Base-by-base conservation (phyloP, 176 grass and related monocot species). In the Oryza longistaminata region DNA sequence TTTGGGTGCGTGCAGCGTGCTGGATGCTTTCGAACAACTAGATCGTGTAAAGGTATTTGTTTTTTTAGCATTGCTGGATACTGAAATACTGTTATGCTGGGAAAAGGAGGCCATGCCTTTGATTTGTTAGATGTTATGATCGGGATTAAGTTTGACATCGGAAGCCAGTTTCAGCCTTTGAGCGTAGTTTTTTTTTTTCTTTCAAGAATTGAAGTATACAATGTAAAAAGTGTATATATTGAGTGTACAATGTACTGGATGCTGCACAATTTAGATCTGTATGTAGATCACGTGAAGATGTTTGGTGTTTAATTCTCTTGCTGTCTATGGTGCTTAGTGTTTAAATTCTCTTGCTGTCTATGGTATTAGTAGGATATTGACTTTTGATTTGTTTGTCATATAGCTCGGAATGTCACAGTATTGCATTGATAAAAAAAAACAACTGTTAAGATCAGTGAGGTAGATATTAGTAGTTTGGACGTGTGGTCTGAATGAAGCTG, bases 281-380 rank as follows among this genome's bases (percentile, higher is more conserved):
- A 76, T 64, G 4, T 35, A 76, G 31, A 17, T 64, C 26, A 34
- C 84, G 21, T 75, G 14, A 75, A 69, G 6, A 75, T 44, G 44
- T 25, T 43, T 24, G 22, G 16, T 75, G 17, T 64, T 65, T 9
- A 76, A 43, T 50, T 65, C 2, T 6, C 70, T 7, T 22, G 34
- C 46, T 42, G 77, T 80, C 8, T 68, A 61, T 35, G 44, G 42
- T 44, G 58, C 19, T 43, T 24, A 16, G 12, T 75, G 12, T 64
- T 65, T 64, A 13, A 76, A 43, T 50, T 65, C 2, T 6, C 70
- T 7, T 22, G 34, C 61, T 42, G 77, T 80, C 16, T 60, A 61
- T 35, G 44, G 35, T 73, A 83, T 81, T 35, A 33, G 35, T 73
- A 83, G 87, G 31, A 9, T 55, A 45, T 82, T 82, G 3, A 64